phyloP scores from a whole-genome alignment of 2,329 filamentous ascomycete species.

The Venturiaceae sp. region DNA sequence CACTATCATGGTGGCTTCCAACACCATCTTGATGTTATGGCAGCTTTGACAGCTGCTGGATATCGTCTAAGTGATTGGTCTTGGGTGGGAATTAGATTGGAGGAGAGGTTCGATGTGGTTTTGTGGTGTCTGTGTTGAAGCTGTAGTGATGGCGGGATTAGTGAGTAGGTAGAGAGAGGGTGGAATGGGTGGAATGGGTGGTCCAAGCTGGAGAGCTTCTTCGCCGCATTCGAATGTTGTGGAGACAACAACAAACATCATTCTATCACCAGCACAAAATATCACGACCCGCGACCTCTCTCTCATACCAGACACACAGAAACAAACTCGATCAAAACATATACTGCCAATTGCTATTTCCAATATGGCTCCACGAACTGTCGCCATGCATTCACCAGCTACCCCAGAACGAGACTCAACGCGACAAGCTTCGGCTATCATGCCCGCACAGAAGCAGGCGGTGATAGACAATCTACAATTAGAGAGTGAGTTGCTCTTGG shows the following conservation, averaged over 20 bases:
- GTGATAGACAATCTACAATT: constrained; percentile 83
- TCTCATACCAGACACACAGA: neutral
- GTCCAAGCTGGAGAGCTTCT: too few species aligned
- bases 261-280: too few species aligned
- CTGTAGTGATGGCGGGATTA: neutral
- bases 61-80: constrained; percentile 2
- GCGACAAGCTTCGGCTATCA: constrained; percentile 16
- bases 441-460: constrained; percentile 64
- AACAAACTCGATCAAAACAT: neutral
- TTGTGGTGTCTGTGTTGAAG: neutral
- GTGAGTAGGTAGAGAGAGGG: neutral
- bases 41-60: neutral
- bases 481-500: constrained; percentile 51
- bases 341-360: neutral
- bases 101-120: neutral
- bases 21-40: constrained; percentile 65
- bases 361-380: neutral
- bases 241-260: too few species aligned
- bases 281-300: neutral
- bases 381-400: neutral
- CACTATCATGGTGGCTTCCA: constrained; percentile 99
- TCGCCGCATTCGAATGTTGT: too few species aligned
- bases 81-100: neutral
- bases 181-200: too few species aligned
- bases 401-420: constrained; percentile 2